A percentile compares a stretch with the other conserved stretches of the same genome.
Conservation (phyloP, 352 stramenopile species). For the Phytopythium kandeliae region DNA sequence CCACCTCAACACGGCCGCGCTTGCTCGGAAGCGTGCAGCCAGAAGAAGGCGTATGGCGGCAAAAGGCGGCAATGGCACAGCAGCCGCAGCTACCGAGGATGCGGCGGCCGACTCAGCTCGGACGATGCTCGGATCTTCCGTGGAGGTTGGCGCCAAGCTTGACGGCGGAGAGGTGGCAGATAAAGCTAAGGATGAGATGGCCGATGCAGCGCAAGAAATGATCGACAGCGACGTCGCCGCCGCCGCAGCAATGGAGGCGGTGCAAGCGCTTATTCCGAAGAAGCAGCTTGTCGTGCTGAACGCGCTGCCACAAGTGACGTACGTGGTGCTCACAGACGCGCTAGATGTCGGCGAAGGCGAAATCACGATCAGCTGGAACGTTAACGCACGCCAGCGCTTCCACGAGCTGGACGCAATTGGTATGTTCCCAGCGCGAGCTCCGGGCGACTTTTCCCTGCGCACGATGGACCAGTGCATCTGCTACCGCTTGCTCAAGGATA, state of each 20-base stretch:
- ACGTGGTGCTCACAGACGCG: constrained; percentile 41
- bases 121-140: background rate
- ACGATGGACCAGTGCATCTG: constrained; percentile 60
- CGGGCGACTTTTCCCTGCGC: constrained; percentile 18
- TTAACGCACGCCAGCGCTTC: constrained; percentile 47
- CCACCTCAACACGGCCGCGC: constrained; percentile 8
- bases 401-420: constrained; percentile 51
- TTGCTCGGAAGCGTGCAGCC: constrained; percentile 1
- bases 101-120: background rate
- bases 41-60: constrained; percentile 1
- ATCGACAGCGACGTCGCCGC: constrained; percentile 11
- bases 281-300: constrained; percentile 41
- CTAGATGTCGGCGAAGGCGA: constrained; percentile 45
- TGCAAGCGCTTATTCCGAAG: constrained; percentile 18
- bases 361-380: constrained; percentile 48
- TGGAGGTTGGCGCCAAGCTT: background rate
- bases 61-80: background rate
- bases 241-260: constrained; percentile 17
- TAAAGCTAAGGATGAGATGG: constrained; percentile 4
- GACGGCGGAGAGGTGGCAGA: background rate
- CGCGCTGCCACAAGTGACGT: constrained; percentile 39
- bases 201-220: constrained; percentile 9
- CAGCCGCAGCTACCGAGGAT: background rate
- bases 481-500: constrained; percentile 44
- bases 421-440: constrained; percentile 39